Percentiles rank a stretch among this genome's conserved stretches.
Evolutionary conservation across 192 early-diverging fungal genomes (phyloP).

Genomic region (Coemansia sp.): DNA sequence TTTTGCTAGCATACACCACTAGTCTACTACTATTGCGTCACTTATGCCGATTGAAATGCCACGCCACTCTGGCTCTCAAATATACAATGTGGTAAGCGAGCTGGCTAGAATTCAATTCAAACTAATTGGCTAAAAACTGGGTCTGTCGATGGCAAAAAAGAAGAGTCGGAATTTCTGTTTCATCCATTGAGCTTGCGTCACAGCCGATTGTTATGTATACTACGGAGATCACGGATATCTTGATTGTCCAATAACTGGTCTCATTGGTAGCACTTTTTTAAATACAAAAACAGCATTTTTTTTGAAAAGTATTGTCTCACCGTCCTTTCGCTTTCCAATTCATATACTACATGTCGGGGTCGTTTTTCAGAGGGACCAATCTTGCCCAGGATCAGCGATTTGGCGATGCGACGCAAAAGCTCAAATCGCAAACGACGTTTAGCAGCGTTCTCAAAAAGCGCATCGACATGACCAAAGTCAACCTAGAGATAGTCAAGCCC

Average conservation of each 20-base stretch:
- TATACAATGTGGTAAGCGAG: background rate
- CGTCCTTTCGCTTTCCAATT: background rate
- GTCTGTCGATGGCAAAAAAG: too few species aligned
- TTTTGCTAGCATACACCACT: background rate
- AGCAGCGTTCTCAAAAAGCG: slow-evolving; percentile 30
- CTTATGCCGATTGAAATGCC: background rate
- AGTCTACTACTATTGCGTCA: too few species aligned
- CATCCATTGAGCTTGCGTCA: too few species aligned
- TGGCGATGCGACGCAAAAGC: slow-evolving; percentile 37
- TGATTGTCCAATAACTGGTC: too few species aligned
- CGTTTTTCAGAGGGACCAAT: slow-evolving; percentile 42
- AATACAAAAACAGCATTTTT: too few species aligned
- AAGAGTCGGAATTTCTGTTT: too few species aligned
- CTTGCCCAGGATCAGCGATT: slow-evolving; percentile 50
- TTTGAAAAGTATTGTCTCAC: too few species aligned
- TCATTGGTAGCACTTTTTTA: too few species aligned
- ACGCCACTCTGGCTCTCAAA: background rate
- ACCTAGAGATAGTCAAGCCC: slow-evolving; percentile 78
- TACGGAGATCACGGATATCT: too few species aligned
- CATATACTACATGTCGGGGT: slow-evolving; percentile 20
- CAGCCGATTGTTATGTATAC: too few species aligned
- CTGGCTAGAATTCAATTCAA: too few species aligned
- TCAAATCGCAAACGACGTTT: slow-evolving; percentile 21
- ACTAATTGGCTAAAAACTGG: too few species aligned
- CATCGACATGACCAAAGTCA: slow-evolving; percentile 81